A percentile compares a stretch with the other conserved stretches of the same genome.
Evolutionary conservation across 169 alveolate genomes (phyloP).

Genomic region (Plasmodium gaboni): DNA sequence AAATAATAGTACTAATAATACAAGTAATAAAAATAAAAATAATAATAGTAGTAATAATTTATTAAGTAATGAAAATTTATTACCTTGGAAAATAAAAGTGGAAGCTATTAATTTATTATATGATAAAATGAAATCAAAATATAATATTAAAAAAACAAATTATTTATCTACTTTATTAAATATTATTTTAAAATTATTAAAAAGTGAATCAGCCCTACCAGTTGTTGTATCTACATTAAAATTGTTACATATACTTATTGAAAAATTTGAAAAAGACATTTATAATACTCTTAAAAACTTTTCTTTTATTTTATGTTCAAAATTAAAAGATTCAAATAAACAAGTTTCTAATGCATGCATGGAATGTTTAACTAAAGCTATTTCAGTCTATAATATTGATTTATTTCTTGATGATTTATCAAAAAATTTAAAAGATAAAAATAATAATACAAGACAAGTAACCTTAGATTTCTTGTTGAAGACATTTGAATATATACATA

Average conservation of each 20-base stretch:
- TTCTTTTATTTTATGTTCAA: constrained; percentile 50
- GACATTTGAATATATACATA: constrained; percentile 31
- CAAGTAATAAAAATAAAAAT: constrained; percentile 8
- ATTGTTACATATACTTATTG: constrained; percentile 43
- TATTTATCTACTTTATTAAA: constrained; percentile 43
- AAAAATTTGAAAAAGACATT: constrained; percentile 68
- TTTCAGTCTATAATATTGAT: constrained; percentile 33
- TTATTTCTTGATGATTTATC: constrained; percentile 62
- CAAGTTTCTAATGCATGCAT: constrained; percentile 76
- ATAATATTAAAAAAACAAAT: constrained; percentile 49
- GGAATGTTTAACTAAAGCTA: constrained; percentile 69
- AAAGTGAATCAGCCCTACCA: constrained; percentile 73
- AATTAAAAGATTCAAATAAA: constrained; percentile 68
- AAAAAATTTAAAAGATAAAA: constrained; percentile 68
- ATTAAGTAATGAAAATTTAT: constrained; percentile 68
- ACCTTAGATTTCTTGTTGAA: constrained; percentile 58
- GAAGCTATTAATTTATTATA: constrained; percentile 70
- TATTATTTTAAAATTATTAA: constrained; percentile 40
- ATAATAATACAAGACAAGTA: constrained; percentile 61
- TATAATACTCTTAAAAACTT: constrained; percentile 36
- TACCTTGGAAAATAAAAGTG: constrained; percentile 77
- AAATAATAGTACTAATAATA: background rate
- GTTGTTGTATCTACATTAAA: constrained; percentile 64
- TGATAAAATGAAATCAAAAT: constrained; percentile 52
- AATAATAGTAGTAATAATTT: background rate